phyloP scores from a whole-genome alignment of 2,329 filamentous ascomycete species.

The Phyllosticta citriasiana region DNA sequence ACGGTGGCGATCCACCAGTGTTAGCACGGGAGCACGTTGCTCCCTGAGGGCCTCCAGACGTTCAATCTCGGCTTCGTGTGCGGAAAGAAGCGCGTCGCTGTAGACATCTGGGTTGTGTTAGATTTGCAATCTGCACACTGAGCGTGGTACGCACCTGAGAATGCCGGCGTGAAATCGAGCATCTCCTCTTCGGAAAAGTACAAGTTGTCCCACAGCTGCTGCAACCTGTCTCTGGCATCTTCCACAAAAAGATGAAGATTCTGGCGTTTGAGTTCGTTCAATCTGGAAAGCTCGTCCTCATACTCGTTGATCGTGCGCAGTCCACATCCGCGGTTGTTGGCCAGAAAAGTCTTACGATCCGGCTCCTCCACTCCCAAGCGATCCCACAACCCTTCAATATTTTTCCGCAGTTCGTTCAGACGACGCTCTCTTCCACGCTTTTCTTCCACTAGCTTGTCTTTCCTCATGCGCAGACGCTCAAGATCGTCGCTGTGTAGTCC shows the following conservation, averaged over 20 bases:
- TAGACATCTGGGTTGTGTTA: conserved; percentile 57
- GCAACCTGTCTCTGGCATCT: conserved; percentile 79
- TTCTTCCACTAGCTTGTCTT: conserved; percentile 78
- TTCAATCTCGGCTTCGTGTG: conserved; percentile 83
- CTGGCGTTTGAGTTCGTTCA: conserved; percentile 90
- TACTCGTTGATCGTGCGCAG: conserved; percentile 91
- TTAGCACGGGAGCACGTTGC: conserved; percentile 74
- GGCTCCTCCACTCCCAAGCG: conserved; percentile 73
- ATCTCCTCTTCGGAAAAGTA: conserved; percentile 98
- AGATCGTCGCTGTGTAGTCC: conserved; percentile 86
- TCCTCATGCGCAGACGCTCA: conserved; percentile 57
- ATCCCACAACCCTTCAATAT: conserved; percentile 83
- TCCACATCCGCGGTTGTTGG: conserved; percentile 81
- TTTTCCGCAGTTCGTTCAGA: conserved; percentile 62
- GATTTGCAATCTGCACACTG: neutral
- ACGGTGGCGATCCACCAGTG: conserved; percentile 74
- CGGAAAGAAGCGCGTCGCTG: conserved; percentile 87
- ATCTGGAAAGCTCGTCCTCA: conserved; percentile 73
- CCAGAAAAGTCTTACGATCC: conserved; percentile 77
- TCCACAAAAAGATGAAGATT: conserved; percentile 95
- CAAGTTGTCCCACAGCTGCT: conserved; percentile 88
- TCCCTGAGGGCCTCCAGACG: conserved; percentile 74
- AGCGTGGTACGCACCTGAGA: conserved; percentile 44
- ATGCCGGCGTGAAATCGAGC: conserved; percentile 94
- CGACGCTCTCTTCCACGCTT: conserved; percentile 75